Evolutionary conservation across 768 basidiomycete species (phyloP), one percentile per base, ranked within the genome.

Genomic region (Calocybe cyanea): DNA sequence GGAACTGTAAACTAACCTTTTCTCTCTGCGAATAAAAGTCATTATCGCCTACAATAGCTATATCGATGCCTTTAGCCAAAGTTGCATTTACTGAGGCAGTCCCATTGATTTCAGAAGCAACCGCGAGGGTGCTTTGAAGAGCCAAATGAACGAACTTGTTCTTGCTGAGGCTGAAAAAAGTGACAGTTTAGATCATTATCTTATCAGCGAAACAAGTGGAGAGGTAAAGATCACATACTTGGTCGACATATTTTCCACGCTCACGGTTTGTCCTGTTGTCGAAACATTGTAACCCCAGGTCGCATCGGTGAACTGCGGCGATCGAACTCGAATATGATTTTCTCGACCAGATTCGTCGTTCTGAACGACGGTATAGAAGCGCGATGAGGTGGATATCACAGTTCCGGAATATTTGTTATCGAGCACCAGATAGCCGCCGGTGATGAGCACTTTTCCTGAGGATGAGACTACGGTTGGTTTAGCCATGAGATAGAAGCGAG

Each of bases 1-100:
- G 11, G 11, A 28, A 28, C 25, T 6, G 5, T 28, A 58, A 46
- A 2, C 73, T 60, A 45, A 90, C 94, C 75, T 89, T 83, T 42
- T 83, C 81, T 45, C 86, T 73, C 58, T 98, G 96, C 3, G 94
- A 96, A 68, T 99, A 98, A 57, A 98, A 99, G 63, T 98, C 96
- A 57, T 99, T 98, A 63, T 92, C 92, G 8, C 92, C 95, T 20
- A 85, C 80, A 54, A 97, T 87, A 31, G 78, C 79, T 51, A 97
- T 82, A 53, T 89, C 77, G 46, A 95, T 70, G 23, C 82, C 86
- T 11, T 62, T 57, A 2, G 68, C 60, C 4, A 91, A 64, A 3
- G 63, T 52, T 35, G 69, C 63, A 25, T 67, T 62, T 54, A 81
- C 53, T 37, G 65, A 53, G n/a, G 65, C 51, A 23, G 64, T 54